Conservation (phyloP, 2,329 filamentous ascomycete species). For the Botrytis fragariae region DNA sequence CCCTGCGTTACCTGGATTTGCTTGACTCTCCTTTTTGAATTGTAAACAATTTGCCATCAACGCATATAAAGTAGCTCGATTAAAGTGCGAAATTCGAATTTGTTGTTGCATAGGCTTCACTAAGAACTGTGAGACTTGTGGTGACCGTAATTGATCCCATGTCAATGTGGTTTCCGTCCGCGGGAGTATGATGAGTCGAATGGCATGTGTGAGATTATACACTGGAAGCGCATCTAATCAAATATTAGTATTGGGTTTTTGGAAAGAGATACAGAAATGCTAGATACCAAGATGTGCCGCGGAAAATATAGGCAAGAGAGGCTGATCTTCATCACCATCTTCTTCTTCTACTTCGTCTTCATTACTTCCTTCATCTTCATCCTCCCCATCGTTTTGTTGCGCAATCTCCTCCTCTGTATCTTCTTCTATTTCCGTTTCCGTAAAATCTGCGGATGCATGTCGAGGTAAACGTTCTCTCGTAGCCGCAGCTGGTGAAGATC, state of each 20-base stretch:
- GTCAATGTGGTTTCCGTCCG: constrained; percentile 88
- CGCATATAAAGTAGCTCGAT: constrained; percentile 81
- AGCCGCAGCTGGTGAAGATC: constrained; percentile 29
- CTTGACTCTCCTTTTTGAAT: constrained; percentile 82
- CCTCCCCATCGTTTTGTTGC: constrained; percentile 30
- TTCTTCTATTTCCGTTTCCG: constrained; percentile 56
- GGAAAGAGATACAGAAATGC: constrained; percentile 2
- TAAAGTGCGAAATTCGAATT: constrained; percentile 79
- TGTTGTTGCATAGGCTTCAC: constrained; percentile 94
- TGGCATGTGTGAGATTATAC: constrained; percentile 86
- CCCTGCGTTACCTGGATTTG: constrained; percentile 79
- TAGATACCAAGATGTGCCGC: constrained; percentile 68
- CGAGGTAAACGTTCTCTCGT: constrained; percentile 27
- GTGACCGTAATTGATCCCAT: constrained; percentile 94
- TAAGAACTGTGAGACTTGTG: constrained; percentile 92
- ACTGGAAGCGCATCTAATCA: constrained; percentile 75
- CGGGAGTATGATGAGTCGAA: constrained; percentile 78
- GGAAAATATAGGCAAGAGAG: constrained; percentile 75
- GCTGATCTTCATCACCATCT: constrained; percentile 43
- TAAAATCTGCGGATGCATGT: constrained; percentile 61
- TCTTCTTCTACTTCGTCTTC: constrained; percentile 43
- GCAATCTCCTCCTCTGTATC: constrained; percentile 31
- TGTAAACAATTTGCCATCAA: constrained; percentile 92
- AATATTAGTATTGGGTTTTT: constrained; percentile 31
- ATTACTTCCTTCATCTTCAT: constrained; percentile 40